A percentile compares a stretch with the other conserved stretches of the same genome.
Evolutionary conservation across 2,329 filamentous ascomycete species (phyloP).

Genomic region (Colletotrichum acutatum): DNA sequence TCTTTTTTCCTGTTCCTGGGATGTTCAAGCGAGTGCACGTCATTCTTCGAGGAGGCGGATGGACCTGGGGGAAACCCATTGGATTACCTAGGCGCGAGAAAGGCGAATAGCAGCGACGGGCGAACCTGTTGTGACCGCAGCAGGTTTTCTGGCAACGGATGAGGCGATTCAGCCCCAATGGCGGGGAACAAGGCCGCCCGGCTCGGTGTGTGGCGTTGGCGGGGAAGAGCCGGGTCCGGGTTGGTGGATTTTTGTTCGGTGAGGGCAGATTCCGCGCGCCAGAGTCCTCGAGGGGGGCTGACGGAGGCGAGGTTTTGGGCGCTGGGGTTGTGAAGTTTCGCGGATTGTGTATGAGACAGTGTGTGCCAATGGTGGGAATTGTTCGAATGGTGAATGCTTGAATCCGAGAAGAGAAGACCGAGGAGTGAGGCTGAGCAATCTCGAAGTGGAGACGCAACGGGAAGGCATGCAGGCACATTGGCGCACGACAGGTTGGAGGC

Average conservation of each 20-base stretch:
- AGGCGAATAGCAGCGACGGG: neutral
- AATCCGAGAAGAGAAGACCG: neutral
- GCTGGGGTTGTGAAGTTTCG: neutral
- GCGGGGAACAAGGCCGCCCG: neutral
- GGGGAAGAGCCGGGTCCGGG: neutral
- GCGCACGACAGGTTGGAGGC: neutral
- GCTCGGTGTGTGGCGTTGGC: neutral
- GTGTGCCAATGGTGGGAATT: neutral
- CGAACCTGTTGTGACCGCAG: slow-evolving; percentile 9
- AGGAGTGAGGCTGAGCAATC: slow-evolving; percentile 31
- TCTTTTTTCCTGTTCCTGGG: neutral
- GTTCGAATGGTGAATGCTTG: neutral
- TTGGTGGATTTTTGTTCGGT: slow-evolving; percentile 3
- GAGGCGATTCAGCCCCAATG: slow-evolving; percentile 33
- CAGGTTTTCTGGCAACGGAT: slow-evolving; percentile 21
- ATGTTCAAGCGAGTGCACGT: neutral
- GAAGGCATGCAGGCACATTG: neutral
- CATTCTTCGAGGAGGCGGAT: neutral
- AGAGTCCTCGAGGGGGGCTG: neutral
- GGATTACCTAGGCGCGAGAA: neutral
- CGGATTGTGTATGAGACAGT: neutral
- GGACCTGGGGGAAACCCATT: neutral
- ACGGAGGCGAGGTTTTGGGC: neutral
- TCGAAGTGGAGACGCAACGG: slow-evolving; percentile 4
- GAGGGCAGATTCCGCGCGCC: neutral